Conservation (phyloP, 2,329 filamentous ascomycete genomes). For the Colletotrichum sp. region DNA sequence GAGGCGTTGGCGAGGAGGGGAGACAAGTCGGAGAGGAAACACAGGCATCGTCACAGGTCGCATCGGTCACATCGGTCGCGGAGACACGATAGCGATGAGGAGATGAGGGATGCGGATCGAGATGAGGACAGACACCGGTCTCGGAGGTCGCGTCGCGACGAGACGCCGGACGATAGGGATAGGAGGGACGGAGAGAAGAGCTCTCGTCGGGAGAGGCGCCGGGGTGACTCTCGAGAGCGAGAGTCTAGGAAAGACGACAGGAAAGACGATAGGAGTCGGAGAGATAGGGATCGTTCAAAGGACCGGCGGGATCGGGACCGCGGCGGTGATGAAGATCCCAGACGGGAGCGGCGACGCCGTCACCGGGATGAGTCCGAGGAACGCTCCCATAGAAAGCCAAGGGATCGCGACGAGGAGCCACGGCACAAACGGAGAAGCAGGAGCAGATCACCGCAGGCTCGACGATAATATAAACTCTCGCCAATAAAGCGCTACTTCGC, state of each 20-base stretch:
- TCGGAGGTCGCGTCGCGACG: constrained; percentile 41
- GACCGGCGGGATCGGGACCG: constrained; percentile 25
- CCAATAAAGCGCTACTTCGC: background rate
- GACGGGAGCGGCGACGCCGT: constrained; percentile 30
- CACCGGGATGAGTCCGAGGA: constrained; percentile 33
- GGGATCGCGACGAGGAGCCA: constrained; percentile 25
- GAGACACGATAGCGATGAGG: constrained; percentile 30
- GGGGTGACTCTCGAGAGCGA: constrained; percentile 30
- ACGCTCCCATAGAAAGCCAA: constrained; percentile 11
- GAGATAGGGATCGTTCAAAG: constrained; percentile 25
- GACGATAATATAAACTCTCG: background rate
- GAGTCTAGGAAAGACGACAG: constrained; percentile 30
- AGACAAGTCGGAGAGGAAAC: constrained; percentile 54
- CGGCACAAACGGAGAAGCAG: constrained; percentile 11
- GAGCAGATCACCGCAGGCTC: constrained; percentile 21
- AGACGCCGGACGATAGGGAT: constrained; percentile 32
- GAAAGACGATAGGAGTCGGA: constrained; percentile 22
- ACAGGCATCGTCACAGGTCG: constrained; percentile 50
- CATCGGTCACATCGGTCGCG: constrained; percentile 51
- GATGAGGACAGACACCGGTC: constrained; percentile 31
- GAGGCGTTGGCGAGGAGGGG: constrained; percentile 64
- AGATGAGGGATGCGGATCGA: constrained; percentile 30
- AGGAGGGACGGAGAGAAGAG: constrained; percentile 27
- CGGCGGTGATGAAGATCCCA: constrained; percentile 23
- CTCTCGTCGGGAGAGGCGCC: constrained; percentile 27